A percentile compares a stretch with the other conserved stretches of the same genome.
phyloP scores from a whole-genome alignment of 331 rosid genomes.

The Acacia pycnantha region DNA sequence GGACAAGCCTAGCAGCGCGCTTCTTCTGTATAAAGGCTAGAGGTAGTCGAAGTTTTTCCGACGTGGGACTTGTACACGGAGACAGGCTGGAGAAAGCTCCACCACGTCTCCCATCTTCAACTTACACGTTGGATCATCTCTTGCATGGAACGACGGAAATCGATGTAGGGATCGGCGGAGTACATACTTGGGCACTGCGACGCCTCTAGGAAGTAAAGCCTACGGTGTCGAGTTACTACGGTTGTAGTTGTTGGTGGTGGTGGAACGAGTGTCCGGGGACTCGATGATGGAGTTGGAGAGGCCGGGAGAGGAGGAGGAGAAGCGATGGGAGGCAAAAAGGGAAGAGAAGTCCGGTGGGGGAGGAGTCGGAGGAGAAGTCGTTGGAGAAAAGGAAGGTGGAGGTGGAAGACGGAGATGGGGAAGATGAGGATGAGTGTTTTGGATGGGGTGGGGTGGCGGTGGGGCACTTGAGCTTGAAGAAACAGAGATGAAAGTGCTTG shows the following conservation, averaged over 20 bases:
- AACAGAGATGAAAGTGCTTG: constrained; percentile 58
- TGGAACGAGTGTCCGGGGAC: constrained; percentile 37
- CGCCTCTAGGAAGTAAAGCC: constrained; percentile 25
- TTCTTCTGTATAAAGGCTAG: too few relatives aligned
- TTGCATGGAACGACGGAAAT: constrained; percentile 80
- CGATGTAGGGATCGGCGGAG: constrained; percentile 67
- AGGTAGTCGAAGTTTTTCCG: too few relatives aligned
- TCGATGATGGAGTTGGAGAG: constrained; percentile 77
- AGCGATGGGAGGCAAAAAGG: constrained; percentile 65
- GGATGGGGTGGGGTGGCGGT: constrained; percentile 22
- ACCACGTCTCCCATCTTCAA: too few relatives aligned
- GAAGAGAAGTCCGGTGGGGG: constrained; percentile 71
- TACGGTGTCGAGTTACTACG: not conserved
- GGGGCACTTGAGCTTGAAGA: constrained; percentile 67
- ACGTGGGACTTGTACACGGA: too few relatives aligned
- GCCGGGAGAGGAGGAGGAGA: constrained; percentile 96
- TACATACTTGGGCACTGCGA: constrained; percentile 52
- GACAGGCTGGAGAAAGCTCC: too few relatives aligned
- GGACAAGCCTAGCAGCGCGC: too few relatives aligned
- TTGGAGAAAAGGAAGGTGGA: constrained; percentile 31
- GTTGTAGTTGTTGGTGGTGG: not conserved
- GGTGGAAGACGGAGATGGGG: not conserved
- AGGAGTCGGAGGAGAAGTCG: constrained; percentile 22
- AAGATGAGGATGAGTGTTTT: not conserved
- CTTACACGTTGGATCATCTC: constrained; percentile 52